Evolutionary conservation across 192 early-diverging fungal species (phyloP).

Genomic region (Phycomyces blakesleeanus): DNA sequence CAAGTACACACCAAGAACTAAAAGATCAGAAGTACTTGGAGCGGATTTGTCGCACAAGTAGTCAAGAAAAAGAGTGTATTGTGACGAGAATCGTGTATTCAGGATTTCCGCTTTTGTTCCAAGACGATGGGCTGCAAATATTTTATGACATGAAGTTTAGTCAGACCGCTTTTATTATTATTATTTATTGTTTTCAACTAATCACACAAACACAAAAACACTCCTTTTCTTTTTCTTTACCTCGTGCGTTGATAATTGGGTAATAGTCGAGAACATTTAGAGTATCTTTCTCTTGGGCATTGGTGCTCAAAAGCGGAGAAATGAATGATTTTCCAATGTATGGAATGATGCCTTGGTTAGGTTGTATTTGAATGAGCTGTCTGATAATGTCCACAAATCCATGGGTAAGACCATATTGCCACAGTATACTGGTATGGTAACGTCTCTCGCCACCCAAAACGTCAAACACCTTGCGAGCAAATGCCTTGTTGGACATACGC

Average conservation of each 20-base stretch:
- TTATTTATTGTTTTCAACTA: neutral
- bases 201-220: no score
- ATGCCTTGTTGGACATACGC: slow-evolving; percentile 17
- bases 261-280: slow-evolving; percentile 36
- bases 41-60: slow-evolving; percentile 27
- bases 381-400: slow-evolving; percentile 25
- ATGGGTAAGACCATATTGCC: slow-evolving; percentile 38
- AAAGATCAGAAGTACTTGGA: slow-evolving; percentile 27
- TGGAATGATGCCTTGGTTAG: neutral
- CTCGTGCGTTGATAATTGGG: slow-evolving; percentile 48
- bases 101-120: slow-evolving; percentile 27
- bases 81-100: slow-evolving; percentile 35
- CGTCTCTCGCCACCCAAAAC: slow-evolving; percentile 25
- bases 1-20: slow-evolving; percentile 39
- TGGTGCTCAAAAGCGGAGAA: neutral
- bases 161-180: no score
- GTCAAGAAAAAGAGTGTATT: slow-evolving; percentile 36
- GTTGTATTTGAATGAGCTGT: slow-evolving; percentile 28
- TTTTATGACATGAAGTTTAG: slow-evolving; percentile 1
- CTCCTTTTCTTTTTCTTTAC: slow-evolving; percentile 26
- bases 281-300: neutral
- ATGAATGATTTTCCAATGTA: slow-evolving; percentile 1
- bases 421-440: slow-evolving; percentile 31
- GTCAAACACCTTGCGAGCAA: slow-evolving; percentile 28
- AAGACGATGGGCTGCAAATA: slow-evolving; percentile 30